A percentile compares a stretch with the other conserved stretches of the same genome.
Conservation (phyloP, 2,329 filamentous ascomycete genomes). For the Alternaria novae-zelandiae region DNA sequence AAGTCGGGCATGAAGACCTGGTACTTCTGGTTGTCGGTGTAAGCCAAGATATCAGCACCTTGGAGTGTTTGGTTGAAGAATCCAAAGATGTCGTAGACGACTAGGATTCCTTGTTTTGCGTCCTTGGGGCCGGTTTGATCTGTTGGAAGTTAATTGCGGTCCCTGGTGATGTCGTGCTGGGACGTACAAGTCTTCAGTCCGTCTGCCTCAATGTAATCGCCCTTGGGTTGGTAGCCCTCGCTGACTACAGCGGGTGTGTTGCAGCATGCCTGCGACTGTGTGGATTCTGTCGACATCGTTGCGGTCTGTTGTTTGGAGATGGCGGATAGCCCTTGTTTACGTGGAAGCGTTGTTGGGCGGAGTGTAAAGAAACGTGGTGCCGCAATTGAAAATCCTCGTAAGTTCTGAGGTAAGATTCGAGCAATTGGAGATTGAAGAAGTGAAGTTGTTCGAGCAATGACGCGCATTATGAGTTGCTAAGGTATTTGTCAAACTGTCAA, state of each 20-base stretch:
- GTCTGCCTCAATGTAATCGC: constrained; percentile 64
- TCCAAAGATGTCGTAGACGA: constrained; percentile 69
- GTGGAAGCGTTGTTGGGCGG: not conserved
- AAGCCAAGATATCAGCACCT: constrained; percentile 67
- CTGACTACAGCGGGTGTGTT: constrained; percentile 57
- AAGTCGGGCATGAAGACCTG: constrained; percentile 91
- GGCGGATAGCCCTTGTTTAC: not conserved
- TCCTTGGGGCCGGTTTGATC: constrained; percentile 63
- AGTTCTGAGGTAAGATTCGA: not conserved
- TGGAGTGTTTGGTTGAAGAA: constrained; percentile 69
- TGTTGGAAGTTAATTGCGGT: constrained; percentile 24
- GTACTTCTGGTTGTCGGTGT: constrained; percentile 70
- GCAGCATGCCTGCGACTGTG: constrained; percentile 52
- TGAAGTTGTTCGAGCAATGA: constrained; percentile 15
- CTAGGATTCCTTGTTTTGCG: constrained; percentile 63
- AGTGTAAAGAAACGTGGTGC: not conserved
- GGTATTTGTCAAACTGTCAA: constrained; percentile 23
- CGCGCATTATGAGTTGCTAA: constrained; percentile 20
- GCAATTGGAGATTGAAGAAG: constrained; percentile 10
- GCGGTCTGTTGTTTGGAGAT: constrained; percentile 14
- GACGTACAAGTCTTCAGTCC: constrained; percentile 66
- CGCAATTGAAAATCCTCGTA: constrained; percentile 19
- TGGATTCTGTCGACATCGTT: constrained; percentile 46
- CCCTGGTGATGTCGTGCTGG: not conserved
- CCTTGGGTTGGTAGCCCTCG: constrained; percentile 63